These are phyloP conservation scores for Suillus paluster DNA, from an alignment of 768 basidiomycete genomes.

Conservation along the genomic window DNA sequence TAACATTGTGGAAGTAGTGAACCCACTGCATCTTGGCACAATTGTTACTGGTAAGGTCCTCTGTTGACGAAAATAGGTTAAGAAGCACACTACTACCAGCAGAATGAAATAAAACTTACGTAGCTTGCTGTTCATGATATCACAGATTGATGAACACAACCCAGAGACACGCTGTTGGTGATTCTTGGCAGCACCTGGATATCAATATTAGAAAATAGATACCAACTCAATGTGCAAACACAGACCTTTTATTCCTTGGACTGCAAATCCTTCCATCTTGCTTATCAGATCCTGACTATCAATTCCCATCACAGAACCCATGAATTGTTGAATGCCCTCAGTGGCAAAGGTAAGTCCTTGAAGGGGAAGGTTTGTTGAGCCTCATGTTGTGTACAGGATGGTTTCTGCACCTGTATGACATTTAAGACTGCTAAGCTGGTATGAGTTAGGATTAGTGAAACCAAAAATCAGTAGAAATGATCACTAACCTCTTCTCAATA, in stretches of 20 bases:
- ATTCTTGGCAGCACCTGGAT: neutral
- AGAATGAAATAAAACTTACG: too few species aligned
- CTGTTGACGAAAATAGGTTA: too few species aligned
- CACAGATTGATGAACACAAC: too few species aligned
- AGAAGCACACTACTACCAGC: too few species aligned
- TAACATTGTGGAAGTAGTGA: slow-evolving; percentile 3
- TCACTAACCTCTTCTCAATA: slow-evolving; percentile 13
- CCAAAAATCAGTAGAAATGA: too few species aligned
- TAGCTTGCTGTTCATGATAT: too few species aligned
- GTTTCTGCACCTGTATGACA: slow-evolving; percentile 9
- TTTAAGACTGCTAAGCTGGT: slow-evolving; percentile 5
- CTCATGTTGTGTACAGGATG: slow-evolving; percentile 8
- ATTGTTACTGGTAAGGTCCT: neutral
- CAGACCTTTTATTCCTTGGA: too few species aligned
- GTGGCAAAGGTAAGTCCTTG: neutral
- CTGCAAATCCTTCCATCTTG: slow-evolving; percentile 5
- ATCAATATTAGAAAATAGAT: too few species aligned
- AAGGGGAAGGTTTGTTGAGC: neutral
- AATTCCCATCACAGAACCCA: neutral
- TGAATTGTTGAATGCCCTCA: neutral
- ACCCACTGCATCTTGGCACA: slow-evolving; percentile 9
- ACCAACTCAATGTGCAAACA: too few species aligned
- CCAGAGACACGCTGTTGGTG: too few species aligned
- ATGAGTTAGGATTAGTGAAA: neutral
- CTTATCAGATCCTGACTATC: neutral